Conservation (phyloP, 1,139 yeast genomes). For the Casaregolazyma suthepensis region DNA sequence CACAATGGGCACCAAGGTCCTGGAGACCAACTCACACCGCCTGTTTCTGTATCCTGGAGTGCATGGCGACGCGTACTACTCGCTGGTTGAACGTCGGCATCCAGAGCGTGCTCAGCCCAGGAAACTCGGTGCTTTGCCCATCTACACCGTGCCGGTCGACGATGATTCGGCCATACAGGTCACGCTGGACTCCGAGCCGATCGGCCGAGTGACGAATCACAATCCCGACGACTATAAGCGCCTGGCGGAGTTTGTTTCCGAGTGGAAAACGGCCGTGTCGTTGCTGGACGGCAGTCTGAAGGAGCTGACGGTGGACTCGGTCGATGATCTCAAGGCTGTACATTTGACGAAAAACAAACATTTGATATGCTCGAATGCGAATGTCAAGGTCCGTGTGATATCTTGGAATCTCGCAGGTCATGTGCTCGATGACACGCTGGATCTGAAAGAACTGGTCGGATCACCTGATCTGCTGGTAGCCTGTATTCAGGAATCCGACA, state of each 20-base stretch:
- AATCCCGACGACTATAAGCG: conserved; percentile 15
- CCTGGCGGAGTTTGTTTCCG: conserved; percentile 22
- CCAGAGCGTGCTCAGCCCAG: conserved; percentile 18
- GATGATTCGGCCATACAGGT: conserved; percentile 14
- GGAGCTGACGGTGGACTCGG: neutral
- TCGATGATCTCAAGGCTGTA: conserved; percentile 8
- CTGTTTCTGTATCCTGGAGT: conserved; percentile 20
- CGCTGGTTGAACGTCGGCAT: conserved; percentile 17
- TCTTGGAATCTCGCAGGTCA: conserved; percentile 49
- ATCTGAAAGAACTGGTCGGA: conserved; percentile 22
- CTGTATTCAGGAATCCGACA: conserved; percentile 50
- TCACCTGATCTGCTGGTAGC: conserved; percentile 39
- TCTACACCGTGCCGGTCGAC: neutral
- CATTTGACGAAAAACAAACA: conserved; percentile 1
- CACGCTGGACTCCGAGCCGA: conserved; percentile 21
- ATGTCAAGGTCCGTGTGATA: conserved; percentile 28
- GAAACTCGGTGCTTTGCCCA: conserved; percentile 2
- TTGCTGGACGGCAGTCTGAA: conserved; percentile 8
- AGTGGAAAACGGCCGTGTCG: conserved; percentile 24
- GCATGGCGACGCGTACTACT: conserved; percentile 19
- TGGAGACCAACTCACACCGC: conserved; percentile 22
- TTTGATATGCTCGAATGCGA: conserved; percentile 13
- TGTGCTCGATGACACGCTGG: conserved; percentile 24
- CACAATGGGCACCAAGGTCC: neutral
- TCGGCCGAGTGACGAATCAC: conserved; percentile 22